Evolutionary conservation across 2,329 filamentous ascomycete genomes (phyloP).

Genomic region (Ophiocordyceps camponoti-saundersi): DNA sequence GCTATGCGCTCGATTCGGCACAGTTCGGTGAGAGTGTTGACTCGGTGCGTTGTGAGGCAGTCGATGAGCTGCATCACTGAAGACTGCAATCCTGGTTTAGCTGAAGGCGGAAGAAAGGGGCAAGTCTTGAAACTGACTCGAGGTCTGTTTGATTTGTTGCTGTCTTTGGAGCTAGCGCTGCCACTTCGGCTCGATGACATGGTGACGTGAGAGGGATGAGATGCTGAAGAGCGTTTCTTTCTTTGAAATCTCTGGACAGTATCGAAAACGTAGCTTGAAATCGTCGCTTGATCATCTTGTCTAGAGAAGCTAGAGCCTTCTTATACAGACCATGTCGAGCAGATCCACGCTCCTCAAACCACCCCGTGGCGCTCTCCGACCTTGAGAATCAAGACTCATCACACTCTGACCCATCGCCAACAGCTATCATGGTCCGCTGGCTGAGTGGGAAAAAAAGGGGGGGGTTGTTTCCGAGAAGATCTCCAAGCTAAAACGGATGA

Average conservation of each 20-base stretch:
- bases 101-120: too few species aligned
- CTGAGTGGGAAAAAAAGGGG: not conserved
- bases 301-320: too few species aligned
- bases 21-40: conserved; percentile 58
- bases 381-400: not conserved
- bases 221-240: not conserved
- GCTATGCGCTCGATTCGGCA: conserved; percentile 54
- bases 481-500: not conserved
- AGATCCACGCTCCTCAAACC: not conserved
- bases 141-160: conserved; percentile 1
- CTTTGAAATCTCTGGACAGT: too few species aligned
- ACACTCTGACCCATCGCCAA: not conserved
- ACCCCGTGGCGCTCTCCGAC: not conserved
- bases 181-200: conserved; percentile 4
- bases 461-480: not conserved
- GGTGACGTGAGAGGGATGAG: not conserved
- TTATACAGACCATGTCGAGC: not conserved
- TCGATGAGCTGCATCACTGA: conserved; percentile 42
- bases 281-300: too few species aligned
- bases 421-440: not conserved
- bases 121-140: not conserved
- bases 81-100: conserved; percentile 20
- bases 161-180: conserved; percentile 2
- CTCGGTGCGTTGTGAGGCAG: conserved; percentile 45
- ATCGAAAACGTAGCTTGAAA: too few species aligned